Base-by-base conservation (phyloP, 2,329 filamentous ascomycete species). In the Aspergillus melleus region DNA sequence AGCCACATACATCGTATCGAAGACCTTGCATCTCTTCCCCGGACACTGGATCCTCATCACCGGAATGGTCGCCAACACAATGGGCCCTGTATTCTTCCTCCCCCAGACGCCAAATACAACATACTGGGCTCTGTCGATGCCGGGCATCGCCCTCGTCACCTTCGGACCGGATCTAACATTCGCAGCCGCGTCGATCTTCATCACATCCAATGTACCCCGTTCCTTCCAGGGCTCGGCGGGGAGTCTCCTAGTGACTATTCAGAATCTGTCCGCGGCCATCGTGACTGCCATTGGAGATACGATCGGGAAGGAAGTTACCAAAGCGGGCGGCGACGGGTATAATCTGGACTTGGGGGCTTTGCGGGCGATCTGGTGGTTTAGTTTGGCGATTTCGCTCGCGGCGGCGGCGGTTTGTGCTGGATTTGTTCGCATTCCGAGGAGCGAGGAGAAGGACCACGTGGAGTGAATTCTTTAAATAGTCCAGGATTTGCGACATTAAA, bases 91-190 rank as follows among this genome's bases (percentile, higher is more conserved):
- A 2, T 57, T 57, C 50, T 58, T 58, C 8, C 24, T 58, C 14
- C 50, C 50, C 11, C 56, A 58, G 20, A 57, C 50, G 0, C 20
- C 49, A 1, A 44, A 54, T 6, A 54, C 50, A 6, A 51, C 24
- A 0, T 80, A 80, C 68, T 80, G 77, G 75, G 74, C 73, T 0
- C 69, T 80, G 6, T 77, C 75, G 0, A 68, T 80, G 62, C 77
- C 78, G 0, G 77, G 77, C 0, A 73, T 80, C 11, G 75, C 71
- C 0, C 68, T 80, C 0, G 76, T 74, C 0, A 79, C 77, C 0
- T 79, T 81, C 30, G 79, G 77, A 0, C 78, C 77, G 0, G 78
- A 81, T 60, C 68, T 81, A 60, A 74, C 74, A n/a, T 80, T 80
- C 56, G 78, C 77, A 0, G 78, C 78, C 0, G 77, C 77, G 0